Base-by-base conservation (phyloP, 73 alveolate species). In the Durusdinium trenchii region DNA sequence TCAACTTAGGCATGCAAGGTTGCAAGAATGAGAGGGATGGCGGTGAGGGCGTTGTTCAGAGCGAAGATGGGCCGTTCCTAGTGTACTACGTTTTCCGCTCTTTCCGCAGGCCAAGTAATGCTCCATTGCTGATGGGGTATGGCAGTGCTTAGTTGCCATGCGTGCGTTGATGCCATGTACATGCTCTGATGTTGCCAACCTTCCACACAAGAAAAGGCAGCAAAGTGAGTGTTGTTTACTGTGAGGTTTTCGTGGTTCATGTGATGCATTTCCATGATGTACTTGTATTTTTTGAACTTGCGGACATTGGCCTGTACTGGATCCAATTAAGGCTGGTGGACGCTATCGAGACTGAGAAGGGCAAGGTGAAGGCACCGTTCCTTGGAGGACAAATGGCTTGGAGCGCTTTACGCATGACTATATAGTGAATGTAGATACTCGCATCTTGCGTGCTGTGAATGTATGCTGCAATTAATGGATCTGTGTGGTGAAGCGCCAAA, bases 1-100 rank as follows among this genome's bases (percentile, higher is more conserved):
- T 67, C 18, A 46, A 3, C 91, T 48, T 26, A 81, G 91, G 91
- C 45, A 46, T 9, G 47, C 35, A 45, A 28, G 91, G 91, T 3
- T 81, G 91, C 91, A 81, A 81, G 28, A 81, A 81, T 46, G 16
- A 16, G 26, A 42, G 91, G 2, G 91, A 81, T 81, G 91, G 91
- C 30, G 91, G 91, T 32, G 91, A 81, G 46, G 45, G 69, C 28
- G 91, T 30, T 20, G 30, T 23, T 40, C 47, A 81, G 12, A 6
- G 47, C 47, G 67, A 81, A 30, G 16, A 32, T 45, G 91, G 91
- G 47, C 91, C 91, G 2, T 81, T 38, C 91, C 7, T 45, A 28
- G 91, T 81, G 48, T 81, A 81, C 32, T 45, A 45, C 28, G 91
- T 81, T 3, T 81, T 47, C 91, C 40, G 91, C 7, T 23, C 69